phyloP scores from a whole-genome alignment of 1,284 basidiomycete genomes.

The Ceratobasidium sp. region DNA sequence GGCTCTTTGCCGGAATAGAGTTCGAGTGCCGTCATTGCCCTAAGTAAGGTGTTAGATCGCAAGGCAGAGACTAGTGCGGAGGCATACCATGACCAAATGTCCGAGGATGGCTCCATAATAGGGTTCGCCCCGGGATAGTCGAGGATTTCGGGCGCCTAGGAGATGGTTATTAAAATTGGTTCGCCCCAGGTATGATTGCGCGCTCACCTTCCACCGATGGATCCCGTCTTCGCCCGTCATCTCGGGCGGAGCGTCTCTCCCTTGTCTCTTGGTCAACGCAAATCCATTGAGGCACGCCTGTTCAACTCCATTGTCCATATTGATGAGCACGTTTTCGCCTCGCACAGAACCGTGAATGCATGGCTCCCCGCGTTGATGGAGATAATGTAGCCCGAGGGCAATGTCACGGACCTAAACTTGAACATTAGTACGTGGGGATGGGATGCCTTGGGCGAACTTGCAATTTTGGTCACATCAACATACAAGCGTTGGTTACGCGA shows the following conservation, averaged over 20 bases:
- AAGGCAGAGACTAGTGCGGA: background rate
- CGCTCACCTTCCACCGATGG: background rate
- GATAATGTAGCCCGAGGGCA: slow-evolving; percentile 13
- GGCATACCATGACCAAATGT: slow-evolving; percentile 33
- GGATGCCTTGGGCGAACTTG: background rate
- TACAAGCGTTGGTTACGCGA: background rate
- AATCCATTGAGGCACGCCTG: slow-evolving; percentile 21
- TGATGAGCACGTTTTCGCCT: slow-evolving; percentile 26
- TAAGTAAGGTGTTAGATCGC: background rate
- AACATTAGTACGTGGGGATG: background rate
- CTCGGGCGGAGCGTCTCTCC: background rate
- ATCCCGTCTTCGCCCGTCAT: background rate
- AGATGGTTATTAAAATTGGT: background rate
- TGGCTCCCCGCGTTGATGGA: background rate
- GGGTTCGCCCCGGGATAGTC: background rate
- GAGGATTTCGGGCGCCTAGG: slow-evolving; percentile 14
- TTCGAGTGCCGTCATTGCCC: slow-evolving; percentile 30
- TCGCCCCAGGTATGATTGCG: background rate
- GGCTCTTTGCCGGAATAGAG: slow-evolving; percentile 1
- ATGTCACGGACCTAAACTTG: background rate
- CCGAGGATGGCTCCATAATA: slow-evolving; percentile 10
- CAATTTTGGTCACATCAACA: slow-evolving; percentile 1
- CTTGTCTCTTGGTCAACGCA: slow-evolving; percentile 4
- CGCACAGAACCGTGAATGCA: slow-evolving; percentile 14
- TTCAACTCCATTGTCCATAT: background rate